Evolutionary conservation across 345 rosid genomes (phyloP).

Genomic region (Linum lewisii): DNA sequence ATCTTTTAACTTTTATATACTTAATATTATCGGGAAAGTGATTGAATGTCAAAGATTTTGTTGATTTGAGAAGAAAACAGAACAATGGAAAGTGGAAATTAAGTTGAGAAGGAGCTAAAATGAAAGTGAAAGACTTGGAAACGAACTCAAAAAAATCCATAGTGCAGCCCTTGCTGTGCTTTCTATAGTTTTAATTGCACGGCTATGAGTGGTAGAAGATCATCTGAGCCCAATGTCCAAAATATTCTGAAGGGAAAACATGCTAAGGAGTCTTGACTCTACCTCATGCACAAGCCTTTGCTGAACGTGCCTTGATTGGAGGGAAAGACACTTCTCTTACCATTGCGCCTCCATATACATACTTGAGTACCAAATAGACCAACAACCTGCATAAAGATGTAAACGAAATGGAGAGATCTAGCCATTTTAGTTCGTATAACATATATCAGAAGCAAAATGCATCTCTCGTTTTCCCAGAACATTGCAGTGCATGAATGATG

Average conservation of each 20-base stretch:
- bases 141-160: too few relatives aligned
- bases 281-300: slow-evolving; percentile 88
- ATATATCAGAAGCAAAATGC: not conserved
- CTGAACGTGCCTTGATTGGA: slow-evolving; percentile 55
- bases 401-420: slow-evolving; percentile 1
- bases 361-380: slow-evolving; percentile 74
- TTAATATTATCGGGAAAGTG: too few relatives aligned
- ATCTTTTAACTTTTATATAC: too few relatives aligned
- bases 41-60: too few relatives aligned
- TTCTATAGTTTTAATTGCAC: too few relatives aligned
- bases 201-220: too few relatives aligned
- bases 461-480: not conserved
- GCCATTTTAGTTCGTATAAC: not conserved
- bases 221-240: not conserved
- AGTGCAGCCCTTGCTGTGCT: too few relatives aligned
- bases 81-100: too few relatives aligned
- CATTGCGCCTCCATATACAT: slow-evolving; percentile 82
- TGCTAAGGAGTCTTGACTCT: slow-evolving; percentile 10
- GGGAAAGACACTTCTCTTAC: slow-evolving; percentile 66
- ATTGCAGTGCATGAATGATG: not conserved
- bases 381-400: slow-evolving; percentile 47
- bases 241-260: not conserved
- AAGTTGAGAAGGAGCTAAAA: too few relatives aligned
- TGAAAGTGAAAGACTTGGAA: too few relatives aligned
- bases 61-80: too few relatives aligned